Conservation (phyloP, 306 rosid genomes). For the Sesbania bispinosa region DNA sequence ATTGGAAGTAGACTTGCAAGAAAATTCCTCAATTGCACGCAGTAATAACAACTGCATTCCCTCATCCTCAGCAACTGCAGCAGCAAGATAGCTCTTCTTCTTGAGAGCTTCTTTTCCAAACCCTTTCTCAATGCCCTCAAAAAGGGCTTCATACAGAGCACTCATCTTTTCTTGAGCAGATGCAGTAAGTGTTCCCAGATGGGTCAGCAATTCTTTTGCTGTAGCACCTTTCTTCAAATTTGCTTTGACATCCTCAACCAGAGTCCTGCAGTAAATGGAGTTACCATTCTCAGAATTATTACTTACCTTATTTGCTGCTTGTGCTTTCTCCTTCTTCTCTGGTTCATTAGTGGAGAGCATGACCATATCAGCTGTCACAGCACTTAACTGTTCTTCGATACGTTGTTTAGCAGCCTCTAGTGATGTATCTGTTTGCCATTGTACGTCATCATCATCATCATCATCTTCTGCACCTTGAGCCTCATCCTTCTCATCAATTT, state of each 20-base stretch:
- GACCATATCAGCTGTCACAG: constrained; percentile 68
- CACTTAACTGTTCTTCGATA: constrained; percentile 57
- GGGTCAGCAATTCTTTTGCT: constrained; percentile 35
- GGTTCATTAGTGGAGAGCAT: constrained; percentile 55
- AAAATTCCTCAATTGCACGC: constrained; percentile 42
- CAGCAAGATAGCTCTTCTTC: constrained; percentile 44
- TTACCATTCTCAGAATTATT: constrained; percentile 28
- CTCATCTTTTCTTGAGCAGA: constrained; percentile 50
- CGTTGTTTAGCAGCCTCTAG: constrained; percentile 56
- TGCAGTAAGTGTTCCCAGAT: constrained; percentile 26
- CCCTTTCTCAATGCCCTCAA: constrained; percentile 48
- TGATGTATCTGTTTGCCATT: constrained; percentile 70
- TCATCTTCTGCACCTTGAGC: constrained; percentile 29
- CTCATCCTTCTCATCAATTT: constrained; percentile 36
- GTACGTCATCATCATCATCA: constrained; percentile 41
- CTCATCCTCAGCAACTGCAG: constrained; percentile 42
- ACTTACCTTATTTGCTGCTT: constrained; percentile 14
- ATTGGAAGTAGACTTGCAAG: constrained; percentile 27
- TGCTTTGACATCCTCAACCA: constrained; percentile 43
- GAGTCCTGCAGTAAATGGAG: constrained; percentile 2
- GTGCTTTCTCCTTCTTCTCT: too few relatives aligned
- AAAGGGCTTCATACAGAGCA: constrained; percentile 46
- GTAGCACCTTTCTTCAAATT: constrained; percentile 37
- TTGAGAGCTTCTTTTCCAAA: constrained; percentile 42
- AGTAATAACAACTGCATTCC: constrained; percentile 40